phyloP scores from a whole-genome alignment of 2,329 filamentous ascomycete species.

The Fusarium sp. region DNA sequence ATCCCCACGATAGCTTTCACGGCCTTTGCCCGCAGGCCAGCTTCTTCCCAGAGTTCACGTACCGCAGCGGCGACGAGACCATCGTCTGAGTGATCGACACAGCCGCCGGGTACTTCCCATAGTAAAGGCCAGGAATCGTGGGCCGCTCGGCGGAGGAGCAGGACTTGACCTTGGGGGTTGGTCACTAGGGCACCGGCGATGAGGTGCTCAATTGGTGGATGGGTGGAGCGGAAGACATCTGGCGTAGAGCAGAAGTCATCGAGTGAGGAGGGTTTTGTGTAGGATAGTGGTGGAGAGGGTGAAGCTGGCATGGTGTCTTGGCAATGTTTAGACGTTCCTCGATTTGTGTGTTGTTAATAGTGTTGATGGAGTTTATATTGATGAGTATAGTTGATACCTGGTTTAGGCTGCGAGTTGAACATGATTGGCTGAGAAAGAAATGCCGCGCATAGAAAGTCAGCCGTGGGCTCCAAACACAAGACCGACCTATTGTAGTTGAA shows the following conservation, averaged over 20 bases:
- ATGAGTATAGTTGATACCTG: slow-evolving; percentile 21
- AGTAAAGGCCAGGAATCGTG: slow-evolving; percentile 48
- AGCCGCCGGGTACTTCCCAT: slow-evolving; percentile 47
- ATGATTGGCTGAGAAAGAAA: slow-evolving; percentile 30
- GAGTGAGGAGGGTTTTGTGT: slow-evolving; percentile 36
- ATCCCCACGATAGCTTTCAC: slow-evolving; percentile 46
- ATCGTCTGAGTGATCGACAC: slow-evolving; percentile 41
- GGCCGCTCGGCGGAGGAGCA: slow-evolving; percentile 46
- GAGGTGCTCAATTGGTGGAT: slow-evolving; percentile 43
- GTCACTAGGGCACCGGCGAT: slow-evolving; percentile 46
- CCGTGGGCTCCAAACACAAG: no score
- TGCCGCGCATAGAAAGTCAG: slow-evolving; percentile 9
- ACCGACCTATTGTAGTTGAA: neutral
- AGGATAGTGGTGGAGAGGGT: slow-evolving; percentile 31
- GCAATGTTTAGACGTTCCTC: neutral
- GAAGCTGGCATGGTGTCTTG: slow-evolving; percentile 9
- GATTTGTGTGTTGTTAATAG: neutral
- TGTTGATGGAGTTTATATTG: slow-evolving; percentile 12
- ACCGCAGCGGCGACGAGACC: slow-evolving; percentile 48
- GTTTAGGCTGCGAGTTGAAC: slow-evolving; percentile 34
- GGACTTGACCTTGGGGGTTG: slow-evolving; percentile 36
- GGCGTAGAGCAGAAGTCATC: slow-evolving; percentile 26
- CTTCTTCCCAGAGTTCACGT: slow-evolving; percentile 64
- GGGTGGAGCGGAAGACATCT: slow-evolving; percentile 33
- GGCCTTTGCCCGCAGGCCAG: slow-evolving; percentile 52